Evolutionary conservation across 345 rosid species (phyloP), one percentile per base, ranked within the genome.

Genomic region (Balakata baccata): DNA sequence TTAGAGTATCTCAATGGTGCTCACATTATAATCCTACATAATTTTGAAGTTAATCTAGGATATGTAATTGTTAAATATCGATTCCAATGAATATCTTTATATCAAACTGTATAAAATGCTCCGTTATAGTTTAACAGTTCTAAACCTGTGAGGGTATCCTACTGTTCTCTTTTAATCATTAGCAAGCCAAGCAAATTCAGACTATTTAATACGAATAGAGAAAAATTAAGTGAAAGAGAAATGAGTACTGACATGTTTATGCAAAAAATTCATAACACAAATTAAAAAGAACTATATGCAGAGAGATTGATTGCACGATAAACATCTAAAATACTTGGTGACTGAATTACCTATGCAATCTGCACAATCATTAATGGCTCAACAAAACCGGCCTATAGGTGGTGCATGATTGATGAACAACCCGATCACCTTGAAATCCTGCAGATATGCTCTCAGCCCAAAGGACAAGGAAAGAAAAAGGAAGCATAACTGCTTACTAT

Each of bases 381-480:
- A 18, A 45, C 43, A 56, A 74, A 77, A 67, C 67, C 77, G 74
- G 79, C 71, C 65, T 22, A 46, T 69, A 56, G 69, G 66, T 34
- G 75, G 65, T 75, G 64, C 59, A 68, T 58, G 73, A 77, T 71
- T 77, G 82, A 68, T 69, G 81, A 76, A 77, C 72, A 81, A 77
- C 82, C 79, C 85, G 81, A 76, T 84, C 84, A 79, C 81, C 75
- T 41, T 50, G 74, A 72, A 49, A 69, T 56, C 74, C 82, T 64
- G 75, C 73, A 70, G 66, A 78, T 71, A 56, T 34, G 69, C 77
- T 70, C 51, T 65, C 74, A 77, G 72, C 69, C 78, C 66, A 14
- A 68, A 75, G 80, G 77, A 70, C 39, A 45, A 71, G 47, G 73
- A 72, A 49, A 51, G 59, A 54, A 72, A 11, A 63, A 76, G n/a